Percentiles rank a stretch among this genome's conserved stretches.
phyloP scores from a whole-genome alignment of 768 basidiomycete genomes.

The Rubroboletus pulcherrimus region DNA sequence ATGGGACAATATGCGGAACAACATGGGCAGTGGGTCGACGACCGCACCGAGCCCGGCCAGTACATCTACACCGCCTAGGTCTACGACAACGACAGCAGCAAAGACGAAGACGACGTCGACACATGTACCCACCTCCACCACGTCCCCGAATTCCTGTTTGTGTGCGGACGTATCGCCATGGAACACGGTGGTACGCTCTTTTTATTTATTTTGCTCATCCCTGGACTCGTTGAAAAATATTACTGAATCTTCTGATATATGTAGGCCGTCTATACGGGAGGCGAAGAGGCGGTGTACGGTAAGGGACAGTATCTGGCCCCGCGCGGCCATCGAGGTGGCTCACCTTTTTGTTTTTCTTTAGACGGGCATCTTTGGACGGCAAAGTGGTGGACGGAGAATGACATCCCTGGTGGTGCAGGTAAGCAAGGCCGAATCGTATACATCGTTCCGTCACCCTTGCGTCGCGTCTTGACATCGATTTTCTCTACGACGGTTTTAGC shows the following conservation, averaged over 20 bases:
- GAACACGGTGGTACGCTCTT: conserved; percentile 28
- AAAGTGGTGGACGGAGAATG: conserved; percentile 47
- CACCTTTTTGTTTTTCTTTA: background rate
- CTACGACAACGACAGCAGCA: background rate
- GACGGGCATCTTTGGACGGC: conserved; percentile 50
- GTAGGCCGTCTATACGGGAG: conserved; percentile 34
- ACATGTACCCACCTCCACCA: conserved; percentile 7
- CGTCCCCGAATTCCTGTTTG: conserved; percentile 26
- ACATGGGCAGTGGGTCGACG: conserved; percentile 45
- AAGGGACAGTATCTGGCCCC: conserved; percentile 5
- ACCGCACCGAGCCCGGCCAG: conserved; percentile 22
- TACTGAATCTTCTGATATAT: background rate
- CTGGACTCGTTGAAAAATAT: background rate
- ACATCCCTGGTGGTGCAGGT: conserved; percentile 31
- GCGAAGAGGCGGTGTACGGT: conserved; percentile 42
- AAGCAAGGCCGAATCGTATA: background rate
- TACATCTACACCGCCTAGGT: background rate
- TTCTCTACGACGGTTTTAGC: conserved; percentile 10
- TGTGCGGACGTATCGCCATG: conserved; percentile 44
- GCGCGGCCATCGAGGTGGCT: background rate
- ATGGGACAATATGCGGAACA: conserved; percentile 66
- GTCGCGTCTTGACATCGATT: background rate
- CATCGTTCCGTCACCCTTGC: too few relatives aligned
- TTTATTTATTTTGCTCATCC: background rate
- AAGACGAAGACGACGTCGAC: background rate